phyloP scores from a whole-genome alignment of 1,284 basidiomycete species.

The Microbotryum lychnidis-dioicae region DNA sequence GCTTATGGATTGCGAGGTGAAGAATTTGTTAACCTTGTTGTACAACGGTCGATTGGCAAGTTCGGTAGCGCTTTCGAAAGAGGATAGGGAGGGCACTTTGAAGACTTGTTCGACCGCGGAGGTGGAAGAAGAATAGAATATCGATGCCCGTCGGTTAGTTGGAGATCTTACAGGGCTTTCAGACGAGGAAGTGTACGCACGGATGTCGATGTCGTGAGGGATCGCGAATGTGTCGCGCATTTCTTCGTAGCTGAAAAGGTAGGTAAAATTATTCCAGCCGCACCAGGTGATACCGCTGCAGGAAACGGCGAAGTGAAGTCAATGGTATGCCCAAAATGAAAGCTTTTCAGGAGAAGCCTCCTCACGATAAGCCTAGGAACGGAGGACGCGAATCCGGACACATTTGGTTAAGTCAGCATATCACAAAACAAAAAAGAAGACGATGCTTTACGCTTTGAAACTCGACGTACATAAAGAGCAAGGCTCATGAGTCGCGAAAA shows the following conservation, averaged over 20 bases:
- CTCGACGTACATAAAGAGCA: slow-evolving; percentile 14
- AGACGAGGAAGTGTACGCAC: no score
- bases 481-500: slow-evolving; percentile 29
- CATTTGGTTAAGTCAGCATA: not conserved
- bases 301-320: no score
- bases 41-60: slow-evolving; percentile 19
- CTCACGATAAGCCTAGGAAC: no score
- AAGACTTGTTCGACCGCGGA: slow-evolving; percentile 22
- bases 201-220: slow-evolving; percentile 28
- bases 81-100: slow-evolving; percentile 7
- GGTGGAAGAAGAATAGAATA: no score
- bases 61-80: slow-evolving; percentile 8
- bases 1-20: slow-evolving; percentile 1
- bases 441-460: no score
- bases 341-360: no score
- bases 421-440: not conserved
- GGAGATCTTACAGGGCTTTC: no score
- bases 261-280: slow-evolving; percentile 18
- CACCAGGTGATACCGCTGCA: slow-evolving; percentile 19
- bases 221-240: slow-evolving; percentile 26
- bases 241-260: slow-evolving; percentile 29
- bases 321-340: no score
- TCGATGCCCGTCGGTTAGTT: no score
- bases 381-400: no score
- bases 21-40: slow-evolving; percentile 25